Percentiles rank a stretch among this genome's conserved stretches.
These are phyloP conservation scores for Maudiozyma barnettii DNA, from an alignment of 805 yeast genomes.

Conservation along the genomic window DNA sequence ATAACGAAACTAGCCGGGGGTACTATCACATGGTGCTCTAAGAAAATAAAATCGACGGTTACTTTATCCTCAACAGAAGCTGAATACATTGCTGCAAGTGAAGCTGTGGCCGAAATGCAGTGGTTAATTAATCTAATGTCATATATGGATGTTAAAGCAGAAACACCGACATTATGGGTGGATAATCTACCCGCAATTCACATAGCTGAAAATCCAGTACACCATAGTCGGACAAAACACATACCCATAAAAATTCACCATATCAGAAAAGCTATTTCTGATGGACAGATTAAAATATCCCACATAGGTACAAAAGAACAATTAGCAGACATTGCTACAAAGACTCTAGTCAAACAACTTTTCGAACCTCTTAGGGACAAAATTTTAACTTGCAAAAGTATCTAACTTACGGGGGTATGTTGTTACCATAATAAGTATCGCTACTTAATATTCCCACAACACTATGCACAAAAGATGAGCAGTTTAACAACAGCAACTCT, in stretches of 20 bases:
- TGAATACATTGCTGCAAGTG: slow-evolving; percentile 8
- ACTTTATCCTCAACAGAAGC: slow-evolving; percentile 8
- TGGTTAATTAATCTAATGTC: slow-evolving; percentile 4
- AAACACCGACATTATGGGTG: background rate
- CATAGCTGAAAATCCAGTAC: slow-evolving; percentile 3
- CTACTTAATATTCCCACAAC: too few relatives aligned
- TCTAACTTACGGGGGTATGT: background rate
- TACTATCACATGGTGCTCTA: slow-evolving; percentile 9
- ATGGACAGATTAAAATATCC: background rate
- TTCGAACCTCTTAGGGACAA: background rate
- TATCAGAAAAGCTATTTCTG: slow-evolving; percentile 2
- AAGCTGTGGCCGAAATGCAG: slow-evolving; percentile 5
- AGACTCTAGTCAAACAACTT: background rate
- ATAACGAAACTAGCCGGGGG: slow-evolving; percentile 6
- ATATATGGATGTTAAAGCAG: background rate
- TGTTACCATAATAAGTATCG: background rate
- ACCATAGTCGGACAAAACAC: slow-evolving; percentile 7
- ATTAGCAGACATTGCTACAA: background rate
- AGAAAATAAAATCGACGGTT: slow-evolving; percentile 5
- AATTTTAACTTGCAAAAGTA: background rate
- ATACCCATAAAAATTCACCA: slow-evolving; percentile 4
- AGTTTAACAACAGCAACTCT: too few relatives aligned
- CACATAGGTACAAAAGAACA: slow-evolving; percentile 5
- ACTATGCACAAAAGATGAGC: too few relatives aligned
- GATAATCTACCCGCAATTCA: slow-evolving; percentile 6